phyloP scores from a whole-genome alignment of 2,329 filamentous ascomycete genomes.

The Penicillium palitans region DNA sequence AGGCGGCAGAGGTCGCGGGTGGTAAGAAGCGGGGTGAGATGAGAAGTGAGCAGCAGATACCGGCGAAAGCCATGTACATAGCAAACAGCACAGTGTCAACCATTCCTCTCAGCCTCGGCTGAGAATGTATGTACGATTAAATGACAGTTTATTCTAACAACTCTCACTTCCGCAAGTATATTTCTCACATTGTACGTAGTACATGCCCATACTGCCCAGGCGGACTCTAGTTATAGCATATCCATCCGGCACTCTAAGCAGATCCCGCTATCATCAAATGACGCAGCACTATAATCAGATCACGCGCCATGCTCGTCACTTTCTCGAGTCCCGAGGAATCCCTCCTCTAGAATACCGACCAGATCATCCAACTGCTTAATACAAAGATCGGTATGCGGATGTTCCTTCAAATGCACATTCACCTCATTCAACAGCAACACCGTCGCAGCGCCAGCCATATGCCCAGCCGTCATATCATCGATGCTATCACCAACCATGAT shows the following conservation, averaged over 20 bases:
- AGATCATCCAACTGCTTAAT: slow-evolving; percentile 74
- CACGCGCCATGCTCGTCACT: slow-evolving; percentile 19
- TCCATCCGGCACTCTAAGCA: not conserved
- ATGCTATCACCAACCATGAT: slow-evolving; percentile 68
- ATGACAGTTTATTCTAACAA: not conserved
- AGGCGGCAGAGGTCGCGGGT: slow-evolving; percentile 17
- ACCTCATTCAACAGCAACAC: slow-evolving; percentile 83
- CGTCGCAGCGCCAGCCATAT: slow-evolving; percentile 79
- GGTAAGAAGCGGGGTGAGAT: slow-evolving; percentile 4
- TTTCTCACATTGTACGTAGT: not conserved
- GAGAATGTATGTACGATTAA: slow-evolving; percentile 2
- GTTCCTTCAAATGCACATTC: slow-evolving; percentile 68
- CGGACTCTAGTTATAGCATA: not conserved
- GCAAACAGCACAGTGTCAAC: not conserved
- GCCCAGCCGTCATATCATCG: slow-evolving; percentile 90
- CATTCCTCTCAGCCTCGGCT: not conserved
- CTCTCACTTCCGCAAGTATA: not conserved
- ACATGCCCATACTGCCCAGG: not conserved
- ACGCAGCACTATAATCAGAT: not conserved
- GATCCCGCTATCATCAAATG: not conserved
- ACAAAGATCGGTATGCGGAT: slow-evolving; percentile 75
- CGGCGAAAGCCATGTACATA: not conserved
- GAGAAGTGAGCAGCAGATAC: not conserved
- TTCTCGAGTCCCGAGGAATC: slow-evolving; percentile 59
- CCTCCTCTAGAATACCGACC: slow-evolving; percentile 70